Base-by-base conservation (phyloP, 805 yeast genomes). In the Groenewaldozyma salmanticensis region DNA sequence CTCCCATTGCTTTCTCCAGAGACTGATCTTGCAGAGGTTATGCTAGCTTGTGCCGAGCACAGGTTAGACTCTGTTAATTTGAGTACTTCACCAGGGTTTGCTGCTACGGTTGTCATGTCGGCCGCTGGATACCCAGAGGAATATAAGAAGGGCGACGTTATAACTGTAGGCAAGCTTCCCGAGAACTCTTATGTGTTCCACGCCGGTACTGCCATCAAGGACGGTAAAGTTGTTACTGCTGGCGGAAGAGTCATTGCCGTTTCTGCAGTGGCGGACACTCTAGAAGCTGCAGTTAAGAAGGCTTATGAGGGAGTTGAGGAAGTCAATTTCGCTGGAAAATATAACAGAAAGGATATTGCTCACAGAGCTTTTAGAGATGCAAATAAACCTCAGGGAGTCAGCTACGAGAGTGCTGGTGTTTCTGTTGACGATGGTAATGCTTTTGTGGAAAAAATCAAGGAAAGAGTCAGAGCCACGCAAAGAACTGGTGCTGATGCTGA, bases 231-330 rank as follows among this genome's bases (percentile, higher is more conserved):
- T 32, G 79, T 81, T 36, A 90, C 98, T 17, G 69, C 83, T 33
- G 98, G 99, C 51, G 99, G 99, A 40, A 79, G 99, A 66, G 98
- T 92, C 33, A 83, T 92, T 64, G 96, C 96, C 2, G 75, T 94
- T 7, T 82, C 96, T 42, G 94, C 97, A 6, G 77, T 74, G 45
- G 94, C 94, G 1, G 58, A 73, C 5, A 67, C 86, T 27, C 68
- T 92, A 47, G 74, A 77, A 54, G 82, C 75, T 42, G 87, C 97
- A 13, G 95, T 92, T 15, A 77, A 75, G 56, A 74, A 71, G 51
- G 97, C 96, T 4, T 92, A 92, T 57, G 68, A 65, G 47, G 96
- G 96, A 45, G 94, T 85, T 35, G 80, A 75, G 13, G 71, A 75
- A 48, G 85, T 92, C 39, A 57, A 72, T 9, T 88, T 92, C 63